Percentiles rank a stretch among this genome's conserved stretches.
phyloP scores from a whole-genome alignment of 164 flowering plant species.

The Vitis cinerea region DNA sequence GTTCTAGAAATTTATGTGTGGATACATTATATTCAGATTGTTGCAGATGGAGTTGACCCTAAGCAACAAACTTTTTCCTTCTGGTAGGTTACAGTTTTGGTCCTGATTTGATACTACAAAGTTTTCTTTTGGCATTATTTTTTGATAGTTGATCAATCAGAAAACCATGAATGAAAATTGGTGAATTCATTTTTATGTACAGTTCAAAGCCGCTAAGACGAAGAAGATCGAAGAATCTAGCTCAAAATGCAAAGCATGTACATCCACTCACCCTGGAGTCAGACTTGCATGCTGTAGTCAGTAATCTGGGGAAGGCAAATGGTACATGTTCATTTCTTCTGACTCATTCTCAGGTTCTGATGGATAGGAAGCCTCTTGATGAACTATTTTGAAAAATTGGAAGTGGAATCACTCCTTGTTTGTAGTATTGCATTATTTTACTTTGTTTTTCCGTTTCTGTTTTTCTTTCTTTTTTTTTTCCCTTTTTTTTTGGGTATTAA shows the following conservation, averaged over 20 bases:
- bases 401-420: background rate
- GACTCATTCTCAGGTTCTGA: slow-evolving; percentile 5
- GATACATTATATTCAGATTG: slow-evolving; percentile 39
- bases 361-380: background rate
- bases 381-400: background rate
- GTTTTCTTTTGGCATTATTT: background rate
- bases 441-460: no score
- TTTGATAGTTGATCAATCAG: background rate
- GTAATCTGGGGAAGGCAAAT: slow-evolving; percentile 45
- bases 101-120: background rate
- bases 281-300: slow-evolving; percentile 30
- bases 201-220: slow-evolving; percentile 59
- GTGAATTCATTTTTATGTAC: slow-evolving; percentile 6
- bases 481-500: no score
- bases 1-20: background rate
- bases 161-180: background rate
- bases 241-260: slow-evolving; percentile 45
- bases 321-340: slow-evolving; percentile 30
- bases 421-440: background rate
- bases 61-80: slow-evolving; percentile 64
- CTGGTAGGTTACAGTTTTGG: slow-evolving; percentile 39
- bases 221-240: slow-evolving; percentile 30
- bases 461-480: no score
- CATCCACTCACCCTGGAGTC: slow-evolving; percentile 44
- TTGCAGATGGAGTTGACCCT: slow-evolving; percentile 73